Evolutionary conservation across 1,284 basidiomycete genomes (phyloP).

Genomic region (Ceratobasidium sp.): DNA sequence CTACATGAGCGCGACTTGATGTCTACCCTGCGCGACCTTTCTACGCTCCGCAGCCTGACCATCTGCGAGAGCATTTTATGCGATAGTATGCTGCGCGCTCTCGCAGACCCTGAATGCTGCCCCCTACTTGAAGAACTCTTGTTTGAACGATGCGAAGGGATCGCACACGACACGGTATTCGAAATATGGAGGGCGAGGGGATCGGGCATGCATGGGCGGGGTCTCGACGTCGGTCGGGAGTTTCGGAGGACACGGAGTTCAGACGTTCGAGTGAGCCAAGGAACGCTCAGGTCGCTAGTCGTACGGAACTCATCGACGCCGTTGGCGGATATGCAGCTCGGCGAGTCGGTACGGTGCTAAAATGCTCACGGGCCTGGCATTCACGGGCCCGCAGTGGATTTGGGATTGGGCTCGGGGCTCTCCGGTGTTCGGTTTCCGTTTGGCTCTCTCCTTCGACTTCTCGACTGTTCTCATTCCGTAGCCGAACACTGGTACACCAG

Average conservation of each 20-base stretch:
- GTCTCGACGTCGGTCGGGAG: constrained; percentile 1
- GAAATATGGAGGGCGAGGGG: constrained; percentile 23
- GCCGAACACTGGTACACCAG: no score
- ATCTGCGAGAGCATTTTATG: constrained; percentile 30
- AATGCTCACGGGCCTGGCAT: no score
- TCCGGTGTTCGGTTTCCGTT: no score
- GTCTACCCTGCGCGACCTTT: constrained; percentile 4
- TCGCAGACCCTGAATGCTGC: constrained; percentile 27
- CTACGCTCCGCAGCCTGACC: constrained; percentile 3
- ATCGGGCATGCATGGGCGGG: neutral
- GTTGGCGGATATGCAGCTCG: constrained; percentile 32
- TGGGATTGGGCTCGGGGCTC: no score
- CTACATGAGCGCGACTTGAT: constrained; percentile 10
- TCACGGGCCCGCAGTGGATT: no score
- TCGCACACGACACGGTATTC: constrained; percentile 7
- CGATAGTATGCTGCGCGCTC: constrained; percentile 25
- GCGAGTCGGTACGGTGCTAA: constrained; percentile 9
- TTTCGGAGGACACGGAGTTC: constrained; percentile 2
- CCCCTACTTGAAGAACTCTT: constrained; percentile 27
- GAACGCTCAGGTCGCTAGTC: constrained; percentile 13
- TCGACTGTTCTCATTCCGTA: no score
- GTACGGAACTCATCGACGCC: constrained; percentile 33
- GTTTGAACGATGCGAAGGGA: constrained; percentile 33
- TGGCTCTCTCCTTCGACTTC: no score
- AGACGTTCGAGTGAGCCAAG: constrained; percentile 4